Base-by-base conservation (phyloP, 23 red algal genomes). In the Gracilaria gracilis region DNA sequence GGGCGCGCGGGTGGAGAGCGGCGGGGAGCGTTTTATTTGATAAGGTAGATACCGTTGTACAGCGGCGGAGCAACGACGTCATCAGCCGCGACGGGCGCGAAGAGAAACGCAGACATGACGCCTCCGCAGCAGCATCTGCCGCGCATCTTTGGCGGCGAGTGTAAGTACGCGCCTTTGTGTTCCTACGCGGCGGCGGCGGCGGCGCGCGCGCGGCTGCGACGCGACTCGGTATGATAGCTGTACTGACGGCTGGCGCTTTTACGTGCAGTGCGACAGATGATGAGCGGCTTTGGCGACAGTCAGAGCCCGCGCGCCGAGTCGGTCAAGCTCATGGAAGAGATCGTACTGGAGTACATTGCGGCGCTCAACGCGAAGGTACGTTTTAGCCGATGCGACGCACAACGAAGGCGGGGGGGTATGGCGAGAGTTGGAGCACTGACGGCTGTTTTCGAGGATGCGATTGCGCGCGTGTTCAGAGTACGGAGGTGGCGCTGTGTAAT, bases 261-360 rank as follows among this genome's bases (percentile, higher is more conserved):
- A 24, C 33, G 40, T 14, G 33, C 77, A 81, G 77, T 98, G 53
- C 96, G 96, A 6, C 64, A 83, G 66, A 96, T 99, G 92, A 95
- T 99, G 97, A 96, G 86, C 76, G 97, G 97, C 15, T 99, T 99
- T 82, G 97, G 97, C 35, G 97, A 99, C 91, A 93, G 81, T 17
- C 75, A 73, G 77, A 91, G 62, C 55, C 97, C 97, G 48, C 83
- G 91, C 46, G n/a, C 64, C 34, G 94, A 94, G 49, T 84, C 89
- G 20, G 91, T 93, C 24, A 39, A 59, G 47, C 90, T 99, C 1
- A 93, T 96, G 85, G 97, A 99, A 61, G 93, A 94, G 67, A 77
- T 96, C 24, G 83, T 99, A 24, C 76, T 95, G 17, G 91, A 96
- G 40, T 96, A 96, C 84, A 91, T 99, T 17, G 75, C 76, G 3